A percentile compares a stretch with the other conserved stretches of the same genome.
Conservation (phyloP, 495 filamentous ascomycete species). For the Letharia lupina region DNA sequence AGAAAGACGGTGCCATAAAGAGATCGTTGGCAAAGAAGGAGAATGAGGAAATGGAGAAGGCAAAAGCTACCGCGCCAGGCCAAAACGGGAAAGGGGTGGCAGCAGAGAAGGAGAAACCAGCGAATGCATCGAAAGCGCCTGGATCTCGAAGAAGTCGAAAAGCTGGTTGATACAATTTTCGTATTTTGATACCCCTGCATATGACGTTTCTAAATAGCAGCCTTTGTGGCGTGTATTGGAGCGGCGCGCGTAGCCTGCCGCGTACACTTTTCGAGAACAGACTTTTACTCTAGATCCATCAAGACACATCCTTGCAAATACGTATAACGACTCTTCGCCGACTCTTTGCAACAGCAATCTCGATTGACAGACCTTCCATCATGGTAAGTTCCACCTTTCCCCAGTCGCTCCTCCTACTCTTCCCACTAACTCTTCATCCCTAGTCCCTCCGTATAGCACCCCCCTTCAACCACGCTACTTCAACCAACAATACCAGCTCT, state of each 20-base stretch:
- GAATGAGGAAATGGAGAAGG: conserved; percentile 40
- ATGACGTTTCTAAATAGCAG: not conserved
- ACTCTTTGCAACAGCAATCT: not conserved
- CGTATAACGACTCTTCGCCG: not conserved
- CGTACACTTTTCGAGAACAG: conserved; percentile 4
- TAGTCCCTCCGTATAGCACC: conserved; percentile 89
- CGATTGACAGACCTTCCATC: conserved; percentile 23
- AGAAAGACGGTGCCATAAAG: conserved; percentile 67
- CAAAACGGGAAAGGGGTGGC: conserved; percentile 22
- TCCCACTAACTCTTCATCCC: conserved; percentile 22
- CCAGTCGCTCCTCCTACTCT: conserved; percentile 41
- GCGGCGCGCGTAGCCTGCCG: not conserved
- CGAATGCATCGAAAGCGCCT: conserved; percentile 27
- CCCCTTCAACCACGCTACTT: conserved; percentile 46
- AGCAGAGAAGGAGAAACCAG: conserved; percentile 4
- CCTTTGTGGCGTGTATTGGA: not conserved
- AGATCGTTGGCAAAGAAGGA: conserved; percentile 63
- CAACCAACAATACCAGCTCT: conserved; percentile 37
- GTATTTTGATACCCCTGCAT: not conserved
- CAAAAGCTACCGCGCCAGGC: conserved; percentile 34
- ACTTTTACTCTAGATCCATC: conserved; percentile 1
- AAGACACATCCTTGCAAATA: not conserved
- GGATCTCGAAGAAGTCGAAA: conserved; percentile 43
- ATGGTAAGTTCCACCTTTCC: conserved; percentile 67
- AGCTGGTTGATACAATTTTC: conserved; percentile 12